Evolutionary conservation across 306 rosid genomes (phyloP), one percentile per base, ranked within the genome.

Genomic region (Lotus japonicus): DNA sequence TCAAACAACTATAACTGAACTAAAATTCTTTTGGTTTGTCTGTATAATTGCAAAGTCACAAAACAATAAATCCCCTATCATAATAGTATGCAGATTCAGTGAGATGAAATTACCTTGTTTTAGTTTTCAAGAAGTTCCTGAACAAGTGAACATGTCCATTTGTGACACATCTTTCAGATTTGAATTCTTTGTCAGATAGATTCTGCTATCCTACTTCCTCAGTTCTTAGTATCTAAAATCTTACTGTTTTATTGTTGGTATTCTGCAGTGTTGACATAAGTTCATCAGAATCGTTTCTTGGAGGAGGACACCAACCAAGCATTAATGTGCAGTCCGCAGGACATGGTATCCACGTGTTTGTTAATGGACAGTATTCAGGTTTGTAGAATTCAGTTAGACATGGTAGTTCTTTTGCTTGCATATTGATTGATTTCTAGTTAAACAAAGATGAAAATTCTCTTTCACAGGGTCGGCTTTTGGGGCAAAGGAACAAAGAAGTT

Each of bases 401-500:
- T 15, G 11, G 43, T 23, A 63, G 44, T 65, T 49, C 9, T 31
- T 51, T n/a, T 35, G 51, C 59, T 67, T 52, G 65, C 53, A 6
- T 52, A 16, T 13, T 63, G 46, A 65, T 43, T 33, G 48, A 62
- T 33, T 64, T 35, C 1, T 50, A 65, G 26, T 62, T 72, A 38
- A 52, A 33, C 17, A 45, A 77, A 15, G 62, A 33, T 43, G 53
- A 68, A 45, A 5, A 4, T 39, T 58, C 55, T 41, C 15, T 72
- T 39, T 43, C 71, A 16, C 83, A 94, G 99, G 99, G 53, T 94
- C 96, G 0, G 95, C 96, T 54, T 90, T 83, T 57, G 99, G 99
- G 66, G 80, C 86, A 17, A 85, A 76, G 85, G 89, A 87, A 46
- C 88, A 82, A 68, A 82, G 84, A 73, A 85, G 84, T 74, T 91